phyloP scores from a whole-genome alignment of 352 stramenopile genomes.

The Globisporangium rhizosaccharum region DNA sequence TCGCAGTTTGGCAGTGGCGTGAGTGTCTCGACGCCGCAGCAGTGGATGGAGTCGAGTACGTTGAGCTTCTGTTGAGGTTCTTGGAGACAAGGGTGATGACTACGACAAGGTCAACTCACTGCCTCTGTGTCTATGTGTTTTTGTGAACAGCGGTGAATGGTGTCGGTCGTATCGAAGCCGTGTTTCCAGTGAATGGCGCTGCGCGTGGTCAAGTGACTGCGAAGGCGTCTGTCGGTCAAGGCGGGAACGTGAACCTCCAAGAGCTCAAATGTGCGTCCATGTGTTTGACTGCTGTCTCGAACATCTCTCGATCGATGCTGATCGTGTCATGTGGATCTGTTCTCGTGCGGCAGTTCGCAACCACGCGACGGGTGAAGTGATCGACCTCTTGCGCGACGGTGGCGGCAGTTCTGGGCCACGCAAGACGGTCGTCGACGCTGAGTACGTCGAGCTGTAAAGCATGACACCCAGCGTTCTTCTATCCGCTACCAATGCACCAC shows the following conservation, averaged over 20 bases:
- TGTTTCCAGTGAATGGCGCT: conserved; percentile 48
- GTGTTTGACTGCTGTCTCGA: neutral
- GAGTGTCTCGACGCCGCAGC: conserved; percentile 45
- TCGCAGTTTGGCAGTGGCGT: conserved; percentile 42
- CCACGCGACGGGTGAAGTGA: conserved; percentile 44
- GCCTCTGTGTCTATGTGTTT: neutral
- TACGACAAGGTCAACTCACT: neutral
- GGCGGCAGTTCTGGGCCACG: conserved; percentile 17
- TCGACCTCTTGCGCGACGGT: conserved; percentile 56
- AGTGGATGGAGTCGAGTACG: conserved; percentile 76
- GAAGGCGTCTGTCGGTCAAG: conserved; percentile 43
- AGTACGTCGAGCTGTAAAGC: conserved; percentile 58
- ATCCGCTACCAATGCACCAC: neutral
- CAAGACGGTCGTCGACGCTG: conserved; percentile 67
- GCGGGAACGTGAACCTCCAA: conserved; percentile 35
- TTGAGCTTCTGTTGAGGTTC: conserved; percentile 1
- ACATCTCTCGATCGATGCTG: neutral
- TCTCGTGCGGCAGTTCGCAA: conserved; percentile 39
- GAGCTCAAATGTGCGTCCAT: conserved; percentile 59
- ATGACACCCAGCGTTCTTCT: too few species aligned
- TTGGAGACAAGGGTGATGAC: neutral
- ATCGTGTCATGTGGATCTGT: conserved; percentile 5
- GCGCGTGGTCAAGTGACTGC: conserved; percentile 40
- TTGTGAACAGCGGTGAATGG: conserved; percentile 56
- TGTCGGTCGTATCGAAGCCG: conserved; percentile 48